Evolutionary conservation across 2,329 filamentous ascomycete genomes (phyloP).

Genomic region (Paecilomyces formosus): DNA sequence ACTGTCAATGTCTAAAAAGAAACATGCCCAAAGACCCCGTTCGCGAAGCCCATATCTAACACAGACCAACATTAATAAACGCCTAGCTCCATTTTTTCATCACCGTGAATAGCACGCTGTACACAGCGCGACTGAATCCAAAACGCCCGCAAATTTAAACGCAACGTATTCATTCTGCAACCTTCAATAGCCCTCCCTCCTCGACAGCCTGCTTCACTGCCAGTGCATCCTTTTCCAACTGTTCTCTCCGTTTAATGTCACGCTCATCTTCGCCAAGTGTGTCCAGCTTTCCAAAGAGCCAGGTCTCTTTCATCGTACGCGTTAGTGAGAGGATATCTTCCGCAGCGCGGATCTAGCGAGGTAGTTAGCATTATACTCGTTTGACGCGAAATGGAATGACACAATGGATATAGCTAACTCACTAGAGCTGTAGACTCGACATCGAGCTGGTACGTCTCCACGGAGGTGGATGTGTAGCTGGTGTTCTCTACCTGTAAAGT

Average conservation of each 20-base stretch:
- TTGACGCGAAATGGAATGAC: not conserved
- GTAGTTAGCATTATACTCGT: not conserved
- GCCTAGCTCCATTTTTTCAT: too few relatives aligned
- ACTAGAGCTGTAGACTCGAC: conserved; percentile 54
- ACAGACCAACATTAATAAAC: too few relatives aligned
- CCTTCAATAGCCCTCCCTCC: conserved; percentile 18
- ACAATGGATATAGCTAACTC: conserved; percentile 11
- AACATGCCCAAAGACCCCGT: too few relatives aligned
- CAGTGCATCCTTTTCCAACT: conserved; percentile 40
- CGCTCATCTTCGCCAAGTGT: conserved; percentile 43
- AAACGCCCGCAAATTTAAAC: not conserved
- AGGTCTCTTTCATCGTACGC: conserved; percentile 57
- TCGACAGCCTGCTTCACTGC: conserved; percentile 41
- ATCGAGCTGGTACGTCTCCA: conserved; percentile 51
- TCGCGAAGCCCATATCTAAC: too few relatives aligned
- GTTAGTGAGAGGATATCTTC: conserved; percentile 57
- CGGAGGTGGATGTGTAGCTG: conserved; percentile 49
- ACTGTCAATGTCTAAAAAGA: too few relatives aligned
- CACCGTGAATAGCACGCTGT: too few relatives aligned
- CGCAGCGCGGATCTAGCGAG: conserved; percentile 50
- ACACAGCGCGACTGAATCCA: not conserved
- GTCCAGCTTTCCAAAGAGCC: conserved; percentile 59
- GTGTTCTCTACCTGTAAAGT: conserved; percentile 38
- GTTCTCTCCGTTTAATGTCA: conserved; percentile 33
- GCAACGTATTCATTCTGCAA: not conserved